phyloP scores from a whole-genome alignment of 805 yeast species.

The Saturnispora zaruensis region DNA sequence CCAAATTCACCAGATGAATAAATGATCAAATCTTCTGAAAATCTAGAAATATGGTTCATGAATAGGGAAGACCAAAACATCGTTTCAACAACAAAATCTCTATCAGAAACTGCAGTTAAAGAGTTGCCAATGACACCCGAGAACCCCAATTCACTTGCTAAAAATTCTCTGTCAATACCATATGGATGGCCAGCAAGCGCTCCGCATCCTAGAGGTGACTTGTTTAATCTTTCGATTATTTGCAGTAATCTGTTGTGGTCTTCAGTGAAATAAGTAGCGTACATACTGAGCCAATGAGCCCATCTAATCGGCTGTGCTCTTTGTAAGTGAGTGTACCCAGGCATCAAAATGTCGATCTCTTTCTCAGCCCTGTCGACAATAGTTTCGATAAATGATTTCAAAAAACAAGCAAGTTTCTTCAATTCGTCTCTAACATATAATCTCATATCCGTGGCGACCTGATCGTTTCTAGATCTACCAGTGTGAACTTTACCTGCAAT shows the following conservation, averaged over 20 bases:
- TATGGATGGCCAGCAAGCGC: slow-evolving; percentile 99
- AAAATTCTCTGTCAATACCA: slow-evolving; percentile 91
- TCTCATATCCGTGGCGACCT: slow-evolving; percentile 98
- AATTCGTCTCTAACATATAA: slow-evolving; percentile 79
- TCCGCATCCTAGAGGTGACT: slow-evolving; percentile 91
- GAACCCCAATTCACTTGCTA: slow-evolving; percentile 77
- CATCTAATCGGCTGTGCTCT: slow-evolving; percentile 99
- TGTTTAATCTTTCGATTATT: slow-evolving; percentile 72
- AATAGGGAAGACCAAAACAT: slow-evolving; percentile 92
- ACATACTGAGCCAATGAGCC: slow-evolving; percentile 94
- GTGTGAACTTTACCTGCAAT: slow-evolving; percentile 98
- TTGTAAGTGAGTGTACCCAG: slow-evolving; percentile 97
- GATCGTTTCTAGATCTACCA: slow-evolving; percentile 98
- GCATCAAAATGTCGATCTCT: slow-evolving; percentile 92
- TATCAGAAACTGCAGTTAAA: slow-evolving; percentile 91
- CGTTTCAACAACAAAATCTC: slow-evolving; percentile 94
- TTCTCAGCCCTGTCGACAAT: slow-evolving; percentile 67
- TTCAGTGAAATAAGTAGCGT: slow-evolving; percentile 89
- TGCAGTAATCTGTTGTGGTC: slow-evolving; percentile 82
- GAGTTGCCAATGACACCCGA: slow-evolving; percentile 89
- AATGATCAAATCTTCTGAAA: slow-evolving; percentile 89
- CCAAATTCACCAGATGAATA: slow-evolving; percentile 98
- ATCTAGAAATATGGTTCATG: slow-evolving; percentile 92
- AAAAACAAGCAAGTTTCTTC: slow-evolving; percentile 45
- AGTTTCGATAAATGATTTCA: slow-evolving; percentile 56